A percentile compares a stretch with the other conserved stretches of the same genome.
These are phyloP conservation scores for Moelleriella libera DNA, from an alignment of 2,329 filamentous ascomycete genomes.

Conservation along the genomic window DNA sequence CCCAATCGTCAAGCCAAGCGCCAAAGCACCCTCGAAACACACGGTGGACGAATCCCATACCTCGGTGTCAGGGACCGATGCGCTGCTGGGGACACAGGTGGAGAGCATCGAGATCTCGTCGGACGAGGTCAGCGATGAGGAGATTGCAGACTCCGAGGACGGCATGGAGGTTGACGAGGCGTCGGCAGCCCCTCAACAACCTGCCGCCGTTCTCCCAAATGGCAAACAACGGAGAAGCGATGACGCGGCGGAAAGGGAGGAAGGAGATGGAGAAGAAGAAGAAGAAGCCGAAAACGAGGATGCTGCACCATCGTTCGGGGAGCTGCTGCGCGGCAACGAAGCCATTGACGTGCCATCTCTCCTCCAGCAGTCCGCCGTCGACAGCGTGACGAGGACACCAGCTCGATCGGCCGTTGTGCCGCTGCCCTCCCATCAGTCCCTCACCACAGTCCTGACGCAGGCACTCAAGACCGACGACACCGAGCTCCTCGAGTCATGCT, in stretches of 20 bases:
- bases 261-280: slow-evolving; percentile 14
- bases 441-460: slow-evolving; percentile 86
- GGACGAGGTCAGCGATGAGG: slow-evolving; percentile 36
- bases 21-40: slow-evolving; percentile 33
- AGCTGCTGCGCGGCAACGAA: slow-evolving; percentile 61
- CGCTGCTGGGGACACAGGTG: slow-evolving; percentile 20
- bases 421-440: slow-evolving; percentile 60
- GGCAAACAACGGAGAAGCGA: slow-evolving; percentile 10
- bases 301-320: slow-evolving; percentile 64
- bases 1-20: slow-evolving; percentile 38
- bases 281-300: slow-evolving; percentile 31
- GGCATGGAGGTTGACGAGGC: slow-evolving; percentile 12
- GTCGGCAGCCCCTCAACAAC: slow-evolving; percentile 19
- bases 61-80: slow-evolving; percentile 31
- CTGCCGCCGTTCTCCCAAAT: slow-evolving; percentile 9
- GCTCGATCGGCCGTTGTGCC: slow-evolving; percentile 27
- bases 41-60: slow-evolving; percentile 45
- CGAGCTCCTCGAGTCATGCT: slow-evolving; percentile 80
- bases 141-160: slow-evolving; percentile 11
- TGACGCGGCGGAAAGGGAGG: slow-evolving; percentile 8
- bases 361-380: slow-evolving; percentile 25
- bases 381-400: slow-evolving; percentile 7
- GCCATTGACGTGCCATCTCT: slow-evolving; percentile 62
- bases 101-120: slow-evolving; percentile 45
- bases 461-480: slow-evolving; percentile 85